phyloP scores from a whole-genome alignment of 2,329 filamentous ascomycete species.

The Anisogramma anomala region DNA sequence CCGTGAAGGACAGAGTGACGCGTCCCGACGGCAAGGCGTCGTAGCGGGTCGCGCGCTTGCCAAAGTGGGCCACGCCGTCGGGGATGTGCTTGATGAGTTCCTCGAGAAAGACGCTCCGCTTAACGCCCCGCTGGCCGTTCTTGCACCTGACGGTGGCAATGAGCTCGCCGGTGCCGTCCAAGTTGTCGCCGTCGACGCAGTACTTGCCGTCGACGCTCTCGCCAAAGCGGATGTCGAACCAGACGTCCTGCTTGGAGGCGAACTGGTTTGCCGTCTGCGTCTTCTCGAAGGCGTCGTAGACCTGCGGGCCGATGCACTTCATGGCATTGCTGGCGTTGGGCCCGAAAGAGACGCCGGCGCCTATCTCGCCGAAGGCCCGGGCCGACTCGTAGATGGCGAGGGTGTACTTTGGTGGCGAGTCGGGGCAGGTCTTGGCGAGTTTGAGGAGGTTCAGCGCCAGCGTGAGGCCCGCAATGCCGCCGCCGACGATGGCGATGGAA shows the following conservation, averaged over 20 bases:
- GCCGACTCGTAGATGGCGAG: slow-evolving; percentile 44
- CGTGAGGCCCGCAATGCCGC: slow-evolving; percentile 45
- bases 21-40: slow-evolving; percentile 1
- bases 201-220: slow-evolving; percentile 14
- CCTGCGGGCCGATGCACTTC: slow-evolving; percentile 18
- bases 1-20: slow-evolving; percentile 9
- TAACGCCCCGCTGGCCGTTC: slow-evolving; percentile 18
- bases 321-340: slow-evolving; percentile 30
- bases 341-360: slow-evolving; percentile 45
- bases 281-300: slow-evolving; percentile 19
- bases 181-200: slow-evolving; percentile 11
- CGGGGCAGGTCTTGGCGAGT: slow-evolving; percentile 18
- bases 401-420: slow-evolving; percentile 2
- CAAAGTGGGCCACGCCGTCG: slow-evolving; percentile 12
- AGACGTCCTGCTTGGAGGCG: slow-evolving; percentile 16
- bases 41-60: slow-evolving; percentile 12
- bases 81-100: slow-evolving; percentile 16
- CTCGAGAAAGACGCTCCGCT: slow-evolving; percentile 18
- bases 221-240: slow-evolving; percentile 21
- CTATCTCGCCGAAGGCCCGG: slow-evolving; percentile 42
- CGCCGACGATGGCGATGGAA: slow-evolving; percentile 43
- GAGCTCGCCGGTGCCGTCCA: slow-evolving; percentile 11
- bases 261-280: slow-evolving; percentile 20
- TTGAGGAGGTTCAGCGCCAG: slow-evolving; percentile 29
- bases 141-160: slow-evolving; percentile 10